Conservation (phyloP, 129 eudicot genomes). For the Flaveria linearis region DNA sequence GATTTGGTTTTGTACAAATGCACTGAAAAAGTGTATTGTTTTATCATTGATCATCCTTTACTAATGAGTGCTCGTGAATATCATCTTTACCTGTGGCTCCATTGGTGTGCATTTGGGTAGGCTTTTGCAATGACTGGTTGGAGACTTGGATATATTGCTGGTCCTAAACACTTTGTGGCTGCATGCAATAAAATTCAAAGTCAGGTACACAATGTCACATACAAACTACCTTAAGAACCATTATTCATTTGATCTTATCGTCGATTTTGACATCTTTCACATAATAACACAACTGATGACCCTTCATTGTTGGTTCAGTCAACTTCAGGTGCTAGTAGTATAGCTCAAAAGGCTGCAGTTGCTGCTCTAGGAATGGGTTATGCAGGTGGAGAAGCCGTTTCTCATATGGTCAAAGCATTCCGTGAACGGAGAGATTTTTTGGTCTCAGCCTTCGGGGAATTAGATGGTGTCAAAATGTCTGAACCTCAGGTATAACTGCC, state of each 20-base stretch:
- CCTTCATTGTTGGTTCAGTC: slow-evolving; percentile 43
- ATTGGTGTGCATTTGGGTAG: slow-evolving; percentile 32
- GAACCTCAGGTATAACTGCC: slow-evolving; percentile 76
- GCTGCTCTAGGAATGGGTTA: slow-evolving; percentile 95
- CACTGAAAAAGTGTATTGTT: slow-evolving; percentile 12
- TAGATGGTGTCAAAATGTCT: slow-evolving; percentile 84
- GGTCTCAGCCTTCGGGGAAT: slow-evolving; percentile 68
- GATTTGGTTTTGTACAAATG: not conserved
- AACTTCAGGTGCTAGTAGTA: slow-evolving; percentile 96
- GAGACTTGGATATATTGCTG: slow-evolving; percentile 97
- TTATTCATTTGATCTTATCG: not conserved
- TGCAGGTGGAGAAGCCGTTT: slow-evolving; percentile 93
- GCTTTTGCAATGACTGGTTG: slow-evolving; percentile 99
- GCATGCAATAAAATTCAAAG: slow-evolving; percentile 94
- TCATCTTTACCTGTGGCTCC: slow-evolving; percentile 9
- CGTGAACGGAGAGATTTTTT: slow-evolving; percentile 78
- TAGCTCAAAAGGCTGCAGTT: slow-evolving; percentile 89
- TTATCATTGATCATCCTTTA: not conserved
- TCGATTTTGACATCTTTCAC: not conserved
- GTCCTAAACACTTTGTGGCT: slow-evolving; percentile 86
- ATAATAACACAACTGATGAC: not conserved
- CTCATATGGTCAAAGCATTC: slow-evolving; percentile 91
- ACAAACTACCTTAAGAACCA: not conserved
- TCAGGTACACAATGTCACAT: slow-evolving; percentile 51
- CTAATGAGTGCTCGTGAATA: not conserved